A percentile compares a stretch with the other conserved stretches of the same genome.
Conservation (phyloP, 2,329 filamentous ascomycete species). For the Domatiomyces catenatus region DNA sequence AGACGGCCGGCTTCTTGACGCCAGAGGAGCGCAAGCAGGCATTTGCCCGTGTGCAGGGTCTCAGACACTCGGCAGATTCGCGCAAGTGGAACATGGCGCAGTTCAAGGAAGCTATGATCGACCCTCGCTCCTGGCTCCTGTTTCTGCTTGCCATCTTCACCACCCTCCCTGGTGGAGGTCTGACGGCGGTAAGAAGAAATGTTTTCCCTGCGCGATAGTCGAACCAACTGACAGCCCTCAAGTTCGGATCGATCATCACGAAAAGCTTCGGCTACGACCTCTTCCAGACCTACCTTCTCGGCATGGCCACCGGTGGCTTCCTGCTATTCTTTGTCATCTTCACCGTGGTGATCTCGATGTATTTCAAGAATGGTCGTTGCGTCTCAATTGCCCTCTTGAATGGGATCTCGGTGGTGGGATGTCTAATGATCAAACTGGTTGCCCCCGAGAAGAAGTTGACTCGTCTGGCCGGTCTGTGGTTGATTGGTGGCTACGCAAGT, state of each 20-base stretch:
- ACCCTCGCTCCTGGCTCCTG: constrained; percentile 14
- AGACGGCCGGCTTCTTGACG: constrained; percentile 14
- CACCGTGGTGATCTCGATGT: constrained; percentile 8
- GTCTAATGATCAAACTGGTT: constrained; percentile 16
- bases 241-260: constrained; percentile 15
- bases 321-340: constrained; percentile 13
- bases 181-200: constrained; percentile 17
- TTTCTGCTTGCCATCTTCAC: constrained; percentile 10
- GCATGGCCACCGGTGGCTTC: constrained; percentile 12
- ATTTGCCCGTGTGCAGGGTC: constrained; percentile 14
- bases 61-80: constrained; percentile 22
- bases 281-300: constrained; percentile 17
- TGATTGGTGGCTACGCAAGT: constrained; percentile 35
- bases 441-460: constrained; percentile 6
- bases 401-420: constrained; percentile 1
- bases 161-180: constrained; percentile 21
- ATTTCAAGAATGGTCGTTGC: constrained; percentile 11
- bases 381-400: constrained; percentile 10
- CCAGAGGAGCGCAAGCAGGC: constrained; percentile 15
- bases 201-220: constrained; percentile 7
- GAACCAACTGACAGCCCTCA: constrained; percentile 5
- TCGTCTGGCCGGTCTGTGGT: constrained; percentile 15
- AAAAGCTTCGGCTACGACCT: constrained; percentile 16
- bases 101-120: constrained; percentile 22
- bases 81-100: constrained; percentile 31